Percentiles rank a stretch among this genome's conserved stretches.
Evolutionary conservation across 2,329 filamentous ascomycete genomes (phyloP).

Genomic region (Sporothrix curviconia): DNA sequence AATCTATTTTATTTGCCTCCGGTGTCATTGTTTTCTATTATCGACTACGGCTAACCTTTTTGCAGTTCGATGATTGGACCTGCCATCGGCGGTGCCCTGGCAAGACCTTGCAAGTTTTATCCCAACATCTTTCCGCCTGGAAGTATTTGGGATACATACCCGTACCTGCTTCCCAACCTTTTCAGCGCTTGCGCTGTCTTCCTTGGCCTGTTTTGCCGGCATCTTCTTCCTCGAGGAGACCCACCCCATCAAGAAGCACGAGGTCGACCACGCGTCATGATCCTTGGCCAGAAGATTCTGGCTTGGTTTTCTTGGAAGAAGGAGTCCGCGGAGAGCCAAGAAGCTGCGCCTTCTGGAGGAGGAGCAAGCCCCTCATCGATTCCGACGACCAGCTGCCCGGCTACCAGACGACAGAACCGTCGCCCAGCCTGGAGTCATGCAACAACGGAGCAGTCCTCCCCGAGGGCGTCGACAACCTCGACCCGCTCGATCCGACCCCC

Average conservation of each 20-base stretch:
- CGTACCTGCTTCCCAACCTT: conserved; percentile 88
- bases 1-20: conserved; percentile 11
- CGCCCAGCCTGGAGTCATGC: conserved; percentile 12
- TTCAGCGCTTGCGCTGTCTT: conserved; percentile 76
- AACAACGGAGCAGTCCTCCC: conserved; percentile 24
- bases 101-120: conserved; percentile 77
- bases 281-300: conserved; percentile 67
- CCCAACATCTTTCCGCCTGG: conserved; percentile 64
- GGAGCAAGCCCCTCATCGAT: conserved; percentile 57
- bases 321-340: neutral
- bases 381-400: conserved; percentile 58
- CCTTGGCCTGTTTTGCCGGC: conserved; percentile 68
- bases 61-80: conserved; percentile 81
- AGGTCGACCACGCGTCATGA: conserved; percentile 68
- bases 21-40: no score
- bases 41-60: neutral
- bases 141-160: conserved; percentile 77
- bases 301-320: conserved; percentile 33
- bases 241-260: conserved; percentile 71
- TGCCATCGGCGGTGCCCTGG: conserved; percentile 82
- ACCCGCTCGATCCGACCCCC: conserved; percentile 17
- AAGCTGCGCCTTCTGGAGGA: conserved; percentile 36
- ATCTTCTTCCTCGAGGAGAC: conserved; percentile 91
- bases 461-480: conserved; percentile 26
- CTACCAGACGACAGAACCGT: conserved; percentile 55